Evolutionary conservation across 345 rosid genomes (phyloP), one percentile per base, ranked within the genome.

Genomic region (Eucalyptus marginata): DNA sequence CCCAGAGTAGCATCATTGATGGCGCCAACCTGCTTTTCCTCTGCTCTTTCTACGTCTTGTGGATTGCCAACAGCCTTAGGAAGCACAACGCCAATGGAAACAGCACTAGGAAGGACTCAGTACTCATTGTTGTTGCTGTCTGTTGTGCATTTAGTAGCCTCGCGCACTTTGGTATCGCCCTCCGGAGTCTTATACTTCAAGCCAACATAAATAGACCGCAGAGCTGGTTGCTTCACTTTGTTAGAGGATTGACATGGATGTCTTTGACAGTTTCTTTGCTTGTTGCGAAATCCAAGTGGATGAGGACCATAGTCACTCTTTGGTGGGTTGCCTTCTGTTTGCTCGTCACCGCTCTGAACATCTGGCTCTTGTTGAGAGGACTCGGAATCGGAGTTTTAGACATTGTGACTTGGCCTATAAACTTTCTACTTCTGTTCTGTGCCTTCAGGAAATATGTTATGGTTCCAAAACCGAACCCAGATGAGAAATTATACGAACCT

Each of bases 271-370:
- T 93, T 86, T 96, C 99, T 2, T 59, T 96, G 90, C 94, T 96
- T 84, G 95, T 94, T 87, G 90, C 86, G 27, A 93, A 81, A 79
- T 91, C 95, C 33, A 90, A 91, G 87, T 94, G 92, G 94, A 88
- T 87, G 33, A 90, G 89, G 88, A 89, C 93, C 90, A 86, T 95
- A 25, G 87, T 68, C 88, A 90, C 90, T 43, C 62, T 92, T 46
- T 97, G 99, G 99, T 97, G 98, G 98, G 87, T 94, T 31, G 91
- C 89, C 47, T 96, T 92, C 85, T 91, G 93, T 87, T 87, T 94
- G 31, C 89, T 96, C 89, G 91, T 90, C 88, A 92, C 95, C 51
- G 95, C 93, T 87, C 86, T 93, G 36, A 92, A 93, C 87, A 88
- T 93, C 84, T 91, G 89, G 80, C 89, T 87, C 85, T 90, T 97